Percentiles rank a stretch among this genome's conserved stretches.
These are phyloP conservation scores for Phlebopus sp. DNA, from an alignment of 1,284 basidiomycete species.

Conservation along the genomic window DNA sequence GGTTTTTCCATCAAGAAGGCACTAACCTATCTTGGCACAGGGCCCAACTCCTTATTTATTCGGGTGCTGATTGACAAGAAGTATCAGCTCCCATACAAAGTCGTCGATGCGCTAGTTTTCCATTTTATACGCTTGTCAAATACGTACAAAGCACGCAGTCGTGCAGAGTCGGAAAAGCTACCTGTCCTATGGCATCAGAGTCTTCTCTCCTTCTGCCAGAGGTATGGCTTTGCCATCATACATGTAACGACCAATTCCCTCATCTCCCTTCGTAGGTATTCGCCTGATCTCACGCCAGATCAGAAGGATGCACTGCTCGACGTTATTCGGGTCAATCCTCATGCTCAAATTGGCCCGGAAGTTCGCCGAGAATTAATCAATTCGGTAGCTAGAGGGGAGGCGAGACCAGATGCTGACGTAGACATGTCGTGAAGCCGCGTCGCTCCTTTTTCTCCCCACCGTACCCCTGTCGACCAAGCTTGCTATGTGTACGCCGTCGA, in stretches of 20 bases:
- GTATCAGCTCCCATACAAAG: constrained; percentile 97
- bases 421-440: constrained; percentile 47
- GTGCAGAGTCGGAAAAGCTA: constrained; percentile 70
- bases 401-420: constrained; percentile 53
- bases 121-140: constrained; percentile 96
- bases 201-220: constrained; percentile 90
- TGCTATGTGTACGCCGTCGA: neutral
- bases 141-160: constrained; percentile 71
- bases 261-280: constrained; percentile 61
- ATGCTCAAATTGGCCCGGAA: constrained; percentile 88
- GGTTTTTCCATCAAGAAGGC: neutral
- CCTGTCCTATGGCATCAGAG: constrained; percentile 99
- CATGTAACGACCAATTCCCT: neutral
- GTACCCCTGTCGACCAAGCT: neutral
- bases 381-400: constrained; percentile 71
- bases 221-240: constrained; percentile 48
- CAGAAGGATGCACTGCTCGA: constrained; percentile 98
- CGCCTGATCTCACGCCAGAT: constrained; percentile 94
- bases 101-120: constrained; percentile 95
- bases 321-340: constrained; percentile 83
- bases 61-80: constrained; percentile 98
- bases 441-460: neutral
- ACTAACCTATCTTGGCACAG: constrained; percentile 33
- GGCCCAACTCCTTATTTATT: constrained; percentile 96
- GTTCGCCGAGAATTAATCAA: constrained; percentile 84